Percentiles rank a stretch among this genome's conserved stretches.
Evolutionary conservation across 768 basidiomycete genomes (phyloP).

Genomic region (Kwoniella newhampshirensis): DNA sequence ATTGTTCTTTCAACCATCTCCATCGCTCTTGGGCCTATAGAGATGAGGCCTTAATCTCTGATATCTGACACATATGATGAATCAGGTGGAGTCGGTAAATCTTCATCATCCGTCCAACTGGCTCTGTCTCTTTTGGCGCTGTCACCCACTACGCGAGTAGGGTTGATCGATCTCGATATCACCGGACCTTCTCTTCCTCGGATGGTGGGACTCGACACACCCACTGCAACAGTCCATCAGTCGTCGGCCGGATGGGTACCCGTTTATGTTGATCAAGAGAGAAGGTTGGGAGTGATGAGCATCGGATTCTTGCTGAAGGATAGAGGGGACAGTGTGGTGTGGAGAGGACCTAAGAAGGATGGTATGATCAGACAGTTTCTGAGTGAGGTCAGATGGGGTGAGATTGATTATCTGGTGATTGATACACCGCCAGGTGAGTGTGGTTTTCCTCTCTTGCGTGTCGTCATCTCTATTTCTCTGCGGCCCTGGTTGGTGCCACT

Average conservation of each 20-base stretch:
- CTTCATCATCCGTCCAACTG: constrained; percentile 88
- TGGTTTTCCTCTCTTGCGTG: background rate
- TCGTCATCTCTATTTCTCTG: background rate
- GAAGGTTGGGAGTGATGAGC: constrained; percentile 87
- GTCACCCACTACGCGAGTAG: constrained; percentile 68
- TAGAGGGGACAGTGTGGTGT: constrained; percentile 89
- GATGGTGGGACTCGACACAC: constrained; percentile 79
- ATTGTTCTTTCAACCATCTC: too few species aligned
- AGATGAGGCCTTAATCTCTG: background rate
- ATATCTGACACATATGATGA: background rate
- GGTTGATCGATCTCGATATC: constrained; percentile 90
- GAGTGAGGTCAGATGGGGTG: constrained; percentile 98
- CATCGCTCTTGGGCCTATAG: too few species aligned
- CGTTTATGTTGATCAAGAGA: constrained; percentile 82
- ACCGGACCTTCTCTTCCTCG: constrained; percentile 93
- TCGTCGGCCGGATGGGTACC: constrained; percentile 97
- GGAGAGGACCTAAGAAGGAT: constrained; percentile 99
- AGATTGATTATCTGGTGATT: constrained; percentile 87
- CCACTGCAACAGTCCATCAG: constrained; percentile 74
- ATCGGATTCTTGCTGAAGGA: constrained; percentile 91
- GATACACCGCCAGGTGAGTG: constrained; percentile 92
- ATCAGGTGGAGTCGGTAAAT: constrained; percentile 86
- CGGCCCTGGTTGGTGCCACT: background rate
- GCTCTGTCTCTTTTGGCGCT: constrained; percentile 76
- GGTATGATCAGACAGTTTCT: constrained; percentile 97